Evolutionary conservation across 2,329 filamentous ascomycete species (phyloP).

Genomic region (Fusarium fujikuroi): DNA sequence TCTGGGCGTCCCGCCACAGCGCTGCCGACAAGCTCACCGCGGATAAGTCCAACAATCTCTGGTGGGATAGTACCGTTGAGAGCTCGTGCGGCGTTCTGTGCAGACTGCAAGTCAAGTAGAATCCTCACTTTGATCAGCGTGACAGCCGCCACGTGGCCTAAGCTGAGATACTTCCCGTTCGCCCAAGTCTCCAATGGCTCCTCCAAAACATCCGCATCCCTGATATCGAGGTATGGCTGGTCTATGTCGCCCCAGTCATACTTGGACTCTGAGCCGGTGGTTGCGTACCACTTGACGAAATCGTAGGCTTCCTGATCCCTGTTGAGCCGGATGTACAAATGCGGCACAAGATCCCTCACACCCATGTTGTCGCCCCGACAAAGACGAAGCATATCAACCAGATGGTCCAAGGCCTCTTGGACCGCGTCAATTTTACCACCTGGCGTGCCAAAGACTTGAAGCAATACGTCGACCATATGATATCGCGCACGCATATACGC

Average conservation of each 20-base stretch:
- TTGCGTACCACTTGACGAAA: slow-evolving; percentile 52
- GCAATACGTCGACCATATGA: slow-evolving; percentile 43
- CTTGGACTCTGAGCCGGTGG: not conserved
- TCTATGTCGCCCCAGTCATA: slow-evolving; percentile 37
- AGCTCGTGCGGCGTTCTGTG: slow-evolving; percentile 18
- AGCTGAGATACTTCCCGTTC: not conserved
- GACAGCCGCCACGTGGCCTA: slow-evolving; percentile 26
- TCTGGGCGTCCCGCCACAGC: slow-evolving; percentile 1
- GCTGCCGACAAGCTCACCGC: slow-evolving; percentile 21
- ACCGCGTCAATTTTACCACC: slow-evolving; percentile 46
- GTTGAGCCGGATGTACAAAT: slow-evolving; percentile 57
- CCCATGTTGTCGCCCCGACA: slow-evolving; percentile 58
- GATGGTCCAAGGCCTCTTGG: slow-evolving; percentile 51
- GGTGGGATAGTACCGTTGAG: slow-evolving; percentile 18
- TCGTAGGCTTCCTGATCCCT: slow-evolving; percentile 63
- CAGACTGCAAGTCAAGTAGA: slow-evolving; percentile 37
- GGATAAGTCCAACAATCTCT: slow-evolving; percentile 40
- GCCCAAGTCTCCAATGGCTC: not conserved
- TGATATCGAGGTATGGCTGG: slow-evolving; percentile 48
- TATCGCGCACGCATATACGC: slow-evolving; percentile 55
- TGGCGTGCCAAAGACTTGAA: slow-evolving; percentile 46
- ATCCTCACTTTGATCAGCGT: slow-evolving; percentile 41
- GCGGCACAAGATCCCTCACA: slow-evolving; percentile 54
- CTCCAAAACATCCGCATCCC: slow-evolving; percentile 56
- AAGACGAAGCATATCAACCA: slow-evolving; percentile 57